Evolutionary conservation across 2,329 filamentous ascomycete genomes (phyloP), one percentile per base, ranked within the genome.

Genomic region (Sporothrix schenckii): DNA sequence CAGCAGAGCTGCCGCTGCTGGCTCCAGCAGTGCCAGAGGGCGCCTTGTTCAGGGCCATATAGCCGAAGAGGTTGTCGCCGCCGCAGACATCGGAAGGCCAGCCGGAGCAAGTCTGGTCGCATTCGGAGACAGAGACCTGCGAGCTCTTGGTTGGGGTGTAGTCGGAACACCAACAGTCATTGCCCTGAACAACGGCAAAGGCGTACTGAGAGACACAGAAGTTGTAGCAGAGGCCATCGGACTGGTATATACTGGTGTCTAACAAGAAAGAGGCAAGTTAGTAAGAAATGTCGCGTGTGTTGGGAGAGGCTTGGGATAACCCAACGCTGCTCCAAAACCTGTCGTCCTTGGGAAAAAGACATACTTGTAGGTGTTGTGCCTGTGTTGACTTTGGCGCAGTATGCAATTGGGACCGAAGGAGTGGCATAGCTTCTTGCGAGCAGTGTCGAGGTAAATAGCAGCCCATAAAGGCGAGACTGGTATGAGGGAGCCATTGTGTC

Each of bases 141-240:
- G 77, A 78, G 24, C 76, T 77, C 44, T 80, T 73, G 66, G 81
- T 81, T 10, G 92, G 92, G 2, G 84, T 83, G 75, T 89, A 89
- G 77, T 93, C 85, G 50, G 90, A 89, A 78, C 92, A 94, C 91
- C 91, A 94, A 77, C 92, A 94, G 67, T 83, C 79, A 44, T 87
- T 81, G 19, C 80, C 83, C 75, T 92, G 86, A 1, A 93, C 81
- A 63, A 94, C 82, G 73, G 90, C 91, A 72, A 89, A 92, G 52
- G 91, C 90, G 73, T 84, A 91, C 19, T 82, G 75, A 30, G 75
- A 74, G 24, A 77, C 75, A 79, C 92, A 94, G 65, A 84, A 84
- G 65, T 86, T 80, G 66, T 83, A 80, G 77, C 92, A 94, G 14
- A 88, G 84, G 41, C 91, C 91, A 74, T 92, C 88, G 24, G 90